Conservation (phyloP, 345 rosid genomes). For the Punica granatum region DNA sequence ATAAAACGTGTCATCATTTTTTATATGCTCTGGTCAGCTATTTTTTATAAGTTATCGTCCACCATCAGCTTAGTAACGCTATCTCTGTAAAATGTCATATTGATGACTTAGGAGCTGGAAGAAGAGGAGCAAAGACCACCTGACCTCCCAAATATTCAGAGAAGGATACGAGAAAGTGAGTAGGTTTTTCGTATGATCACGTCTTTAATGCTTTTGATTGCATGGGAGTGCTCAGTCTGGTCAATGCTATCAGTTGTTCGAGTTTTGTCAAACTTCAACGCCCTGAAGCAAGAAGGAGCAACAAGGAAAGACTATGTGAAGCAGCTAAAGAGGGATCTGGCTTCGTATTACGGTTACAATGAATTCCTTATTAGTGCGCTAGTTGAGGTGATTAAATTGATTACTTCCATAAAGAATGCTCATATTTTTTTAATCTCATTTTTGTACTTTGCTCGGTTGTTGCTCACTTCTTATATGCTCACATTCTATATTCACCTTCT, state of each 20-base stretch:
- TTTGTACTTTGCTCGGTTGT: neutral
- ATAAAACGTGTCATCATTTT: conserved; percentile 1
- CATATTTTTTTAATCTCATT: neutral
- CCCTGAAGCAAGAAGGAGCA: conserved; percentile 53
- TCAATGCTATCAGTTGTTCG: conserved; percentile 52
- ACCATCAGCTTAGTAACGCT: neutral
- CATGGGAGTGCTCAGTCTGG: conserved; percentile 5
- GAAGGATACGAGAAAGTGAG: conserved; percentile 82
- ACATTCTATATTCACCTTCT: conserved; percentile 9
- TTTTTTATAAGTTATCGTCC: neutral
- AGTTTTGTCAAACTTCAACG: conserved; percentile 65
- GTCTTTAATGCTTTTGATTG: neutral
- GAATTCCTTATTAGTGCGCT: conserved; percentile 69
- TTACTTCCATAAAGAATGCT: neutral
- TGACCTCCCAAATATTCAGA: conserved; percentile 60
- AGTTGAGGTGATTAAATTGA: conserved; percentile 50
- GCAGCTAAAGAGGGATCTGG: conserved; percentile 69
- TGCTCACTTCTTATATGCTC: neutral
- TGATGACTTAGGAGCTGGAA: conserved; percentile 59
- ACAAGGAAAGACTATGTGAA: conserved; percentile 58
- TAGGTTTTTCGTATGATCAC: conserved; percentile 8
- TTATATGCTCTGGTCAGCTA: neutral
- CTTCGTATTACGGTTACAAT: conserved; percentile 86
- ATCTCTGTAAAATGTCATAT: neutral
- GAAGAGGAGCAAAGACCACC: conserved; percentile 70